These are phyloP conservation scores for Vitrella brassicaformis DNA, from an alignment of 73 alveolate species.

Conservation along the genomic window DNA sequence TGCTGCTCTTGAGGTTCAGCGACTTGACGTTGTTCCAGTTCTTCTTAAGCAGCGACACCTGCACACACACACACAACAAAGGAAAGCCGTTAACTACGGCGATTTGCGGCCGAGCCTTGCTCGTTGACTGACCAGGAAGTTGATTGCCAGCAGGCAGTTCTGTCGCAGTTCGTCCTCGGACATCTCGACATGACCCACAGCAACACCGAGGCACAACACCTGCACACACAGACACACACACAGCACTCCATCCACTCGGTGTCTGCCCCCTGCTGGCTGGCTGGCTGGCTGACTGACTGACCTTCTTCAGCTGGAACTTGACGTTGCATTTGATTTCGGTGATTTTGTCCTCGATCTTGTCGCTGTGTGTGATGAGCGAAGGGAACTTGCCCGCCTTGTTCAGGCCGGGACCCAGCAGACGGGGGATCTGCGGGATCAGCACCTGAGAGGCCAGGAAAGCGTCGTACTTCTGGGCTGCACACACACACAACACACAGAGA, in stretches of 20 bases:
- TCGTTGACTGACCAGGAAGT: constrained; percentile 45
- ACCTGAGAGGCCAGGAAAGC: constrained; percentile 50
- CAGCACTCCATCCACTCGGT: too few species aligned
- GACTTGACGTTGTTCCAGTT: constrained; percentile 66
- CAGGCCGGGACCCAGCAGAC: constrained; percentile 67
- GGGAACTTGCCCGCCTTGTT: constrained; percentile 78
- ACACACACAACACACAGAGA: too few species aligned
- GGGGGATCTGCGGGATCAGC: constrained; percentile 65
- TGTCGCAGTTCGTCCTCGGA: constrained; percentile 69
- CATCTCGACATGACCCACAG: constrained; percentile 67
- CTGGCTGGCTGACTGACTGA: too few species aligned
- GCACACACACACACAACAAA: too few species aligned
- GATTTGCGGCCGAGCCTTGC: too few species aligned
- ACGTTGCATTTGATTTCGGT: constrained; percentile 60
- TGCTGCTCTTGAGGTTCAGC: constrained; percentile 64
- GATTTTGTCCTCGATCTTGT: constrained; percentile 56
- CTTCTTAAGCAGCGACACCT: constrained; percentile 67
- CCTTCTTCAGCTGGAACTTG: constrained; percentile 74
- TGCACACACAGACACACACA: constrained; percentile 75
- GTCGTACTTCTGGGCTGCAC: constrained; percentile 43
- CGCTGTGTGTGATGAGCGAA: constrained; percentile 55
- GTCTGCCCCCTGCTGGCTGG: too few species aligned
- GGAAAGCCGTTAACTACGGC: too few species aligned
- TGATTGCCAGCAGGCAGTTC: constrained; percentile 61
- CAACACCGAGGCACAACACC: constrained; percentile 74